Conservation (phyloP, 2,329 filamentous ascomycete species). For the Talaromyces piceae region DNA sequence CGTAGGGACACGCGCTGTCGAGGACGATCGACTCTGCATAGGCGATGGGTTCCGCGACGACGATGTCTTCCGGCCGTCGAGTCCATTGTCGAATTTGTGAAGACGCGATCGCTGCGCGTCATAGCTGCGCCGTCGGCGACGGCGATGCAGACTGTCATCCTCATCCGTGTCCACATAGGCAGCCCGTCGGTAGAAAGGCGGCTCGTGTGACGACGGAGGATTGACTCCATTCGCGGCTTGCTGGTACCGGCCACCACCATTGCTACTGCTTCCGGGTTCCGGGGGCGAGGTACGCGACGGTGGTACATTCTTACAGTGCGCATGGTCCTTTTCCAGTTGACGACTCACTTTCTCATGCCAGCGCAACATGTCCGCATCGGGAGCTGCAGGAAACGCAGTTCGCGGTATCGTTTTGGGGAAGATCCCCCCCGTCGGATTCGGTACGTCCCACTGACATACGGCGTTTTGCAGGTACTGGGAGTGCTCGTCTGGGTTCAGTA, state of each 20-base stretch:
- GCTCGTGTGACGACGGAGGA: slow-evolving; percentile 21
- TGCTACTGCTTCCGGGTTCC: slow-evolving; percentile 15
- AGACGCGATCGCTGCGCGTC: slow-evolving; percentile 1
- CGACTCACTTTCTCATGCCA: slow-evolving; percentile 79
- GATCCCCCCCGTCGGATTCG: slow-evolving; percentile 55
- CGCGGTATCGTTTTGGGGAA: slow-evolving; percentile 60
- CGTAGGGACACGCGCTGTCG: slow-evolving; percentile 23
- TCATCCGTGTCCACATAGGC: slow-evolving; percentile 2
- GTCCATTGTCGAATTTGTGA: background rate
- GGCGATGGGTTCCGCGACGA: slow-evolving; percentile 9
- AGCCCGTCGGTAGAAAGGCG: slow-evolving; percentile 12
- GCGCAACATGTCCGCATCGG: slow-evolving; percentile 71
- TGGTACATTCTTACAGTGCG: slow-evolving; percentile 32
- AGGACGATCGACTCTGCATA: slow-evolving; percentile 7
- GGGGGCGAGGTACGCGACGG: slow-evolving; percentile 23
- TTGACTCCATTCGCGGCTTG: slow-evolving; percentile 15
- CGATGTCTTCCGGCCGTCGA: slow-evolving; percentile 5
- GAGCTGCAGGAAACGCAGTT: slow-evolving; percentile 60
- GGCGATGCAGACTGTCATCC: slow-evolving; percentile 2
- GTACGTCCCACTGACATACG: slow-evolving; percentile 67
- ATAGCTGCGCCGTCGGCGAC: slow-evolving; percentile 5
- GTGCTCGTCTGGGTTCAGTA: slow-evolving; percentile 83
- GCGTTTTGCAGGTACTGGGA: slow-evolving; percentile 75
- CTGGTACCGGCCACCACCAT: background rate
- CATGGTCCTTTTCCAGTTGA: slow-evolving; percentile 57